Evolutionary conservation across 768 basidiomycete species (phyloP).

Genomic region (Boletus rubescentipes): DNA sequence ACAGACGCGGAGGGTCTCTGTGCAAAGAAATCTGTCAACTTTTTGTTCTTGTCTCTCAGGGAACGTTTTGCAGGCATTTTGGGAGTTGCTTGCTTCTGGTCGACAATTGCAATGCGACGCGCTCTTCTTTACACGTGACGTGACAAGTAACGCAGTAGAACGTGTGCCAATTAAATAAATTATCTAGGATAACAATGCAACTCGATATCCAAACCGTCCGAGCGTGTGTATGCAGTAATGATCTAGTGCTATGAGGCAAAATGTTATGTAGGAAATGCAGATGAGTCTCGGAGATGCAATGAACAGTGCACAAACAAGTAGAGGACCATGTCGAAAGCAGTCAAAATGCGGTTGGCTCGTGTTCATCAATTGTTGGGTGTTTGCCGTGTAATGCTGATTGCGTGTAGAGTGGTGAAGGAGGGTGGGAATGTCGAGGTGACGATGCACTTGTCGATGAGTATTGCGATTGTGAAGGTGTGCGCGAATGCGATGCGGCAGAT

Average conservation of each 20-base stretch:
- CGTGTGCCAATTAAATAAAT: background rate
- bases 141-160: constrained; percentile 13
- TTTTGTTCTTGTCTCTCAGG: constrained; percentile 20
- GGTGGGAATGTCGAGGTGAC: constrained; percentile 31
- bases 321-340: background rate
- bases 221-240: constrained; percentile 2
- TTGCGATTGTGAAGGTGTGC: constrained; percentile 32
- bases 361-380: constrained; percentile 35
- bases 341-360: constrained; percentile 18
- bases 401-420: constrained; percentile 30
- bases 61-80: constrained; percentile 23
- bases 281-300: constrained; percentile 6
- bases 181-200: background rate
- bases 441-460: constrained; percentile 30
- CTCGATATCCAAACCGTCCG: background rate
- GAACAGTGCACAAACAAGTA: background rate
- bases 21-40: constrained; percentile 48
- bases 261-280: background rate
- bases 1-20: constrained; percentile 28
- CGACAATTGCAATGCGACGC: constrained; percentile 8
- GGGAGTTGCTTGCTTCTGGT: background rate
- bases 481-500: constrained; percentile 30
- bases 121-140: constrained; percentile 13
- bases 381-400: constrained; percentile 30
- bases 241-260: constrained; percentile 22